Conservation (phyloP, 768 basidiomycete species). For the Kwoniella shandongensis region DNA sequence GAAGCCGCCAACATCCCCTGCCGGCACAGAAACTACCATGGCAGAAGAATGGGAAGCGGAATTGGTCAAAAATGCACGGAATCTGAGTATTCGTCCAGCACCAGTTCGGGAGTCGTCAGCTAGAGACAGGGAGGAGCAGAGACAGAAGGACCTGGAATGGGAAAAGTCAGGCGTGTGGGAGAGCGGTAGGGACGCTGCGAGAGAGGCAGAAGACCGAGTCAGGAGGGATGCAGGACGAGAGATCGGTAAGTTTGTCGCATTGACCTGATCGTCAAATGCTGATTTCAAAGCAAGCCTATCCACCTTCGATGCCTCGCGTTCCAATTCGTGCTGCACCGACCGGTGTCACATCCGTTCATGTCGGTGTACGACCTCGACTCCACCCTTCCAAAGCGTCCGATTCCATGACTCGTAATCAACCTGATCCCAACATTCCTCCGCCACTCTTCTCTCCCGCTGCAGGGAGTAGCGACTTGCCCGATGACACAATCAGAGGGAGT, state of each 20-base stretch:
- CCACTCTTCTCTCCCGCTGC: constrained; percentile 31
- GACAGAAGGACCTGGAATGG: constrained; percentile 33
- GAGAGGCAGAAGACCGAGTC: constrained; percentile 33
- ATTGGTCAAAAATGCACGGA: constrained; percentile 12
- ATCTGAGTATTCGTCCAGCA: background rate
- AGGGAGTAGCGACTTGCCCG: constrained; percentile 3
- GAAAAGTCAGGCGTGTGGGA: constrained; percentile 38
- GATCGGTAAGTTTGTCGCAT: constrained; percentile 32
- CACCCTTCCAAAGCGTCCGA: constrained; percentile 36
- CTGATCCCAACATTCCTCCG: constrained; percentile 24
- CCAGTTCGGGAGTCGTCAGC: background rate
- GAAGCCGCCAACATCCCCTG: constrained; percentile 15
- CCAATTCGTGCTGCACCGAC: constrained; percentile 67
- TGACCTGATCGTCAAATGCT: constrained; percentile 1
- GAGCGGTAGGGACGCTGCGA: constrained; percentile 13
- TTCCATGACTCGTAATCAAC: constrained; percentile 39
- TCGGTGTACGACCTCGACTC: constrained; percentile 61
- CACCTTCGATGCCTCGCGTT: constrained; percentile 30
- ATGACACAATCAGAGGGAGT: constrained; percentile 7
- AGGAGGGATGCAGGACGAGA: constrained; percentile 32
- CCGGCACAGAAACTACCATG: constrained; percentile 21
- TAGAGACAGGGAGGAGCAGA: constrained; percentile 14
- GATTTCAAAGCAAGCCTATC: constrained; percentile 38
- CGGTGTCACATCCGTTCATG: constrained; percentile 85
- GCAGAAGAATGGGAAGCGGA: constrained; percentile 41